A percentile compares a stretch with the other conserved stretches of the same genome.
Evolutionary conservation across 768 basidiomycete species (phyloP).

Genomic region (Kwoniella shandongensis): DNA sequence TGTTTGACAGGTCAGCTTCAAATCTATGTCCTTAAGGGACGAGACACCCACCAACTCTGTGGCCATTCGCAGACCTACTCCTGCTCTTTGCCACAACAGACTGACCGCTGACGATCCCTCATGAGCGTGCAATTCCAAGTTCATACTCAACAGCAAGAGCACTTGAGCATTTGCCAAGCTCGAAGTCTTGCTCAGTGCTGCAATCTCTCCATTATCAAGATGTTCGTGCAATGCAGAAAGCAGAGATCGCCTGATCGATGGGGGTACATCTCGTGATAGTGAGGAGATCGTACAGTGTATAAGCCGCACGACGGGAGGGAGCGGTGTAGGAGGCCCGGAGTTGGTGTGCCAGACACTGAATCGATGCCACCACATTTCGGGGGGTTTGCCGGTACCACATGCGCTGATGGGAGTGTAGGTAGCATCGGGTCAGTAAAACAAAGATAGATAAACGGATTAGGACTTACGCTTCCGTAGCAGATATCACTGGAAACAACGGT

Average conservation of each 20-base stretch:
- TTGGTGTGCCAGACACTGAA: slow-evolving; percentile 10
- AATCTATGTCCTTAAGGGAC: background rate
- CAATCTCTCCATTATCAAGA: slow-evolving; percentile 14
- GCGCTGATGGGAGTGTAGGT: background rate
- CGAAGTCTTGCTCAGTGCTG: background rate
- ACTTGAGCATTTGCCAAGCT: slow-evolving; percentile 22
- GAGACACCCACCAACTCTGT: slow-evolving; percentile 15
- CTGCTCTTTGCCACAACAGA: slow-evolving; percentile 20
- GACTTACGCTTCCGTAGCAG: slow-evolving; percentile 20
- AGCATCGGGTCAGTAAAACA: too few species aligned
- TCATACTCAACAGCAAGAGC: slow-evolving; percentile 21
- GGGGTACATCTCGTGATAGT: slow-evolving; percentile 20
- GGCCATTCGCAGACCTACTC: slow-evolving; percentile 18
- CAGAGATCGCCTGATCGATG: slow-evolving; percentile 12
- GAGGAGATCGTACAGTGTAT: slow-evolving; percentile 26
- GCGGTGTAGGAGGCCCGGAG: slow-evolving; percentile 28
- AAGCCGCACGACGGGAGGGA: slow-evolving; percentile 23
- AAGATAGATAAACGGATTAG: too few species aligned
- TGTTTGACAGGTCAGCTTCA: background rate
- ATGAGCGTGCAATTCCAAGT: slow-evolving; percentile 14
- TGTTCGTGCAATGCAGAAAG: slow-evolving; percentile 6
- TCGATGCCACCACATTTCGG: slow-evolving; percentile 3
- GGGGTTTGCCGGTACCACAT: background rate
- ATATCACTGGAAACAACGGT: slow-evolving; percentile 28
- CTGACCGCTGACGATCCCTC: slow-evolving; percentile 4